Base-by-base conservation (phyloP, 176 grass and related monocot genomes). In the Metroxylon sagu region DNA sequence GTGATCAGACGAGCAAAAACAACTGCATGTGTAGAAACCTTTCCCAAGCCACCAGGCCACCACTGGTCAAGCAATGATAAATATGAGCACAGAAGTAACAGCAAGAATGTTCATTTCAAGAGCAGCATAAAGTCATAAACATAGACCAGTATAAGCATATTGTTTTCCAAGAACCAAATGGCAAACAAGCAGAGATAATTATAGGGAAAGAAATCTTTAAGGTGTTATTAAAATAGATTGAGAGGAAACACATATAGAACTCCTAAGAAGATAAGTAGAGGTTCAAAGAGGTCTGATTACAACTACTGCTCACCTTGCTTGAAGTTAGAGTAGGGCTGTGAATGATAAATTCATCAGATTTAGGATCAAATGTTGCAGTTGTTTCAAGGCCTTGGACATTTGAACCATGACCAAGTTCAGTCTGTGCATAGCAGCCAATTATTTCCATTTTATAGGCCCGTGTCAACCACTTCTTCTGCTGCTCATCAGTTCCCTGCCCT, bases 331-430 rank as follows among this genome's bases (percentile, higher is more conserved):
- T 98, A 0, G 93, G 93, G 74, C 93, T 98, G 64, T 98, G 88
- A 56, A 98, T 78, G 62, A 98, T 49, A 76, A 98, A 98, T 73
- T 98, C 93, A 76, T 92, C 88, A 31, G 81, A 69, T 53, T 79
- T 80, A 19, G 78, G 83, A 76, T 92, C 88, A 63, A 98, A 98
- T 26, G 84, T 98, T 29, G 93, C 93, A 64, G 93, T 98, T 72
- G 93, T 89, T 85, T 98, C 93, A 43, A 98, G 93, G 61, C 93
- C 93, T 73, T 98, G 93, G 52, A 98, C 93, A 51, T 98, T 98
- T 28, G 93, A 98, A 17, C 93, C 93, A 48, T 98, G 93, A 27
- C 93, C 93, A 73, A 98, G 75, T 74, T 98, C 93, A 80, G 93
- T 98, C 67, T 98, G 93, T 61, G 93, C 93, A 80, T 98, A 98